phyloP scores from a whole-genome alignment of 2,329 filamentous ascomycete genomes.

The Hirsutella rhossiliensis region DNA sequence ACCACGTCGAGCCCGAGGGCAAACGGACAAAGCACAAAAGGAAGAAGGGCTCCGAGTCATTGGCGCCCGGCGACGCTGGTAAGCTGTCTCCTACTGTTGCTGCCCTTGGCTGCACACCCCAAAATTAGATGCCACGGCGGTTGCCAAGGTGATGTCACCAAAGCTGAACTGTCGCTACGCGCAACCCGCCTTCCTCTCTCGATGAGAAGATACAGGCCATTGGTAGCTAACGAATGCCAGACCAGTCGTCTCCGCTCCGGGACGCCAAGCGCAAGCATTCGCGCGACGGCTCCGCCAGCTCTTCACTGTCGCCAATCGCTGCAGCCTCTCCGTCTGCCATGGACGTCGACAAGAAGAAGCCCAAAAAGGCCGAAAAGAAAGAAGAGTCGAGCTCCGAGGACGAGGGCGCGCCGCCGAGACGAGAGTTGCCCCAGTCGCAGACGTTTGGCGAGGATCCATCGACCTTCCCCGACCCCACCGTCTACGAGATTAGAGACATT shows the following conservation, averaged over 20 bases:
- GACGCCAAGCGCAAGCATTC: constrained; percentile 41
- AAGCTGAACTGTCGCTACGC: background rate
- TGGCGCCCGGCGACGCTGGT: constrained; percentile 41
- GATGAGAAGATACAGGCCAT: background rate
- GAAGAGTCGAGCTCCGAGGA: constrained; percentile 43
- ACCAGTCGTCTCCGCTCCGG: constrained; percentile 40
- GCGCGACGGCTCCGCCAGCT: constrained; percentile 44
- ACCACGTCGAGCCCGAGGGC: constrained; percentile 36
- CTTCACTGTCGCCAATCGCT: constrained; percentile 45
- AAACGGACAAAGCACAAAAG: constrained; percentile 64
- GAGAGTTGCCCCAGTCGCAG: constrained; percentile 63
- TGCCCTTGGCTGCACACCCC: background rate
- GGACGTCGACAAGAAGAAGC: constrained; percentile 46
- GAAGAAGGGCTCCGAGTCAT: constrained; percentile 56
- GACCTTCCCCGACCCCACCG: constrained; percentile 80
- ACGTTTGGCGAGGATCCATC: constrained; percentile 89
- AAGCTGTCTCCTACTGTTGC: constrained; percentile 5
- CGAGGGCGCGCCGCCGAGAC: constrained; percentile 46
- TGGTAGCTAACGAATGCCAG: constrained; percentile 16
- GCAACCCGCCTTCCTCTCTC: background rate
- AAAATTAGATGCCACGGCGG: background rate
- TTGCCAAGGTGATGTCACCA: background rate
- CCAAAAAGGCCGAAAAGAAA: constrained; percentile 26
- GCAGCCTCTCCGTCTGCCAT: constrained; percentile 40
- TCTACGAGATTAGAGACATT: constrained; percentile 81